Evolutionary conservation across 1,139 yeast species (phyloP).

Genomic region (Kodamaea anthophila): DNA sequence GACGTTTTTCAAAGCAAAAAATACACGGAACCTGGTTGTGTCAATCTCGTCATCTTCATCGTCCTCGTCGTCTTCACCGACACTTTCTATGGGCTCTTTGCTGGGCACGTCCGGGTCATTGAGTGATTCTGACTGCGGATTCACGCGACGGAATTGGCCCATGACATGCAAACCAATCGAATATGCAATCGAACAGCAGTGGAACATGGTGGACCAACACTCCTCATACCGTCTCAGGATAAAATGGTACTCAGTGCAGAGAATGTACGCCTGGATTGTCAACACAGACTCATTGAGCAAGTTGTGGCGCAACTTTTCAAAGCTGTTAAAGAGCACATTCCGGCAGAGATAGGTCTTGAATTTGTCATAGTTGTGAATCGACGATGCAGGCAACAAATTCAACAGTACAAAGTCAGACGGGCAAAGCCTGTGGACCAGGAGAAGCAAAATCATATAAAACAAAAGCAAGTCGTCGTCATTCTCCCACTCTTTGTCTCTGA

Average conservation of each 20-base stretch:
- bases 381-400: conserved; percentile 16
- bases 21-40: conserved; percentile 31
- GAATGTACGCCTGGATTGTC: conserved; percentile 43
- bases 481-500: conserved; percentile 39
- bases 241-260: conserved; percentile 47
- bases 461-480: conserved; percentile 45
- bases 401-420: conserved; percentile 29
- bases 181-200: conserved; percentile 44
- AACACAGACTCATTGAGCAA: conserved; percentile 41
- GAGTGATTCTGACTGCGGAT: conserved; percentile 2
- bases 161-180: conserved; percentile 49
- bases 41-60: conserved; percentile 26
- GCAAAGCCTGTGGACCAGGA: conserved; percentile 34
- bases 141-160: conserved; percentile 16
- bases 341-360: conserved; percentile 25
- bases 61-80: conserved; percentile 13
- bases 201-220: conserved; percentile 44
- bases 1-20: conserved; percentile 45
- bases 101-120: conserved; percentile 1
- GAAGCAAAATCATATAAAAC: conserved; percentile 38
- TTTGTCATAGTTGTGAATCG: conserved; percentile 20
- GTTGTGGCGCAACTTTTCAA: conserved; percentile 41
- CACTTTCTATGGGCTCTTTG: conserved; percentile 1
- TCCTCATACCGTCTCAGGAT: conserved; percentile 46
- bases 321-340: conserved; percentile 27